Evolutionary conservation across 768 basidiomycete genomes (phyloP), one percentile per base, ranked within the genome.

Genomic region (Lentinula edodes): DNA sequence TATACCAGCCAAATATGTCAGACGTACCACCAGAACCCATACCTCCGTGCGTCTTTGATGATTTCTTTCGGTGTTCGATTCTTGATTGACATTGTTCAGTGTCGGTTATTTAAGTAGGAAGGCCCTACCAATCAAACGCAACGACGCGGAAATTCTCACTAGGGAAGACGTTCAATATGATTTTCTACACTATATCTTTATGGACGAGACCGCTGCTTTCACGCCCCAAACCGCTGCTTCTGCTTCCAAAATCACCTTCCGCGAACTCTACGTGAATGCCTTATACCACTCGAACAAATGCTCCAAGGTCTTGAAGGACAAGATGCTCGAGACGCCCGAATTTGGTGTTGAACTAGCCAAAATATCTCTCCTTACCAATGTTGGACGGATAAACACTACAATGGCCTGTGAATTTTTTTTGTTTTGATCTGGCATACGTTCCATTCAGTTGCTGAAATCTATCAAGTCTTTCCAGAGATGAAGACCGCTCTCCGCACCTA

Each of bases 371-470:
- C 78, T 95, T 58, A 91, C 92, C 56, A 96, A 96, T 69, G 89
- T 94, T 52, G 93, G 93, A 28, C 80, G 92, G 64, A 91, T 95
- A 74, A 95, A 95, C 70, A 95, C 94, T 42, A 95, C 93, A 36
- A 88, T 94, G 85, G 92, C 92, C 56, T 88, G 86, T 90, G 74
- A 77, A 86, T 72, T 63, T 60, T 63, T 41, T 46, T 57, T 18
- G 16, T 38, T 45, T 38, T 36, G 15, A 39, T 16, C 34, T 13
- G 38, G 5, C 13, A 16, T 5, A 28, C 38, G 48, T 35, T 38
- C 60, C 41, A 23, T 6, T 34, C 39, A 59, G 42, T 41, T 45
- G 20, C 59, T 61, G 18, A 38, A 38, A 38, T 51, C 36, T 60
- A 2, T 9, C 41, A 69, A 93, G 91, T 95, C 76, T 93, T 93